Base-by-base conservation (phyloP, 495 filamentous ascomycete genomes). In the Penicillium roqueforti region DNA sequence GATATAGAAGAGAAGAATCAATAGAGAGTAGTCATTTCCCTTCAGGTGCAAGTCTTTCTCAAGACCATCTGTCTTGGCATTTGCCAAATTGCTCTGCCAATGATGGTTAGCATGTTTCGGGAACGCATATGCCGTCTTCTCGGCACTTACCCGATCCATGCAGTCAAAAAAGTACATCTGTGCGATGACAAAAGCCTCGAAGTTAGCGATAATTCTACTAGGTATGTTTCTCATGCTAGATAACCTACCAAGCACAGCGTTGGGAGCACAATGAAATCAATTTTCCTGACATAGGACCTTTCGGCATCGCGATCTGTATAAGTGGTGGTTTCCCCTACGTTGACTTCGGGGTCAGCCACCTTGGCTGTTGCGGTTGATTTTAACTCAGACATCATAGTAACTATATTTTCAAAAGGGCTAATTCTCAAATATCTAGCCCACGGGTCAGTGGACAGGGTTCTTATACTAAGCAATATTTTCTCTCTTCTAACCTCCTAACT, bases 1-100 rank as follows among this genome's bases (percentile, higher is more conserved):
- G 18, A 89, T 76, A 62, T 85, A 88, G 71, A 90, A 88, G 32
- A 88, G 79, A n/a, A 77, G 71, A 34, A 88, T 67, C 6, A 87
- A 76, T 19, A 80, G 76, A 52, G 87, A 88, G 62, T 88, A 89
- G 48, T 88, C 80, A 51, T 82, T 80, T 5, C 71, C 65, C 32
- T 74, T 63, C 57, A 89, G 79, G 28, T 75, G 55, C 28, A 85
- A 58, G 18, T 72, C 83, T 19, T 60, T 60, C 23, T 77, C 70
- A 10, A 79, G 68, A 6, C 80, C 79, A 59, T 76, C 82, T 0
- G 85, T 88, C 62, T 88, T 83, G 1, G 85, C 85, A 60, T 88
- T 88, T 42, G 79, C 80, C 29, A 80, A 54, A 51, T 82, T 80
- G 28, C 76, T 74, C 55, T 75, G 53, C 1, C 1, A 6, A 4